These are phyloP conservation scores for Phaseolus coccineus DNA, from an alignment of 331 rosid species.

Conservation along the genomic window DNA sequence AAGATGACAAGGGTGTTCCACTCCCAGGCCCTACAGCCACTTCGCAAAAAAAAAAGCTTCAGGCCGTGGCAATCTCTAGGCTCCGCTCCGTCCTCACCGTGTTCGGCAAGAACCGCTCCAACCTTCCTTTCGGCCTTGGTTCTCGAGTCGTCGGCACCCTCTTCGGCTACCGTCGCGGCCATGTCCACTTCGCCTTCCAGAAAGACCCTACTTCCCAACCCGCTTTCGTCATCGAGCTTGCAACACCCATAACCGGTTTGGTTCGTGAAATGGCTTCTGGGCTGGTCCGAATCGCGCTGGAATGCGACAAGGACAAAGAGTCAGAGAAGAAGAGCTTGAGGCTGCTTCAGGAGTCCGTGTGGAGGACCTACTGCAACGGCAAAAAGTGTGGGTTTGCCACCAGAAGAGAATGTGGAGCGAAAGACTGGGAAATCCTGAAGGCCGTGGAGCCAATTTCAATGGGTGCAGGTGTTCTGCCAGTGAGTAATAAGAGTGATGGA, in stretches of 20 bases:
- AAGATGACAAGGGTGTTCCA: slow-evolving; percentile 26
- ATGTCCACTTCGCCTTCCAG: slow-evolving; percentile 88
- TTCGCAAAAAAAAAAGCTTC: slow-evolving; percentile 64
- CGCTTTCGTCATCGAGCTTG: slow-evolving; percentile 85
- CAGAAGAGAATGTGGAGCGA: slow-evolving; percentile 79
- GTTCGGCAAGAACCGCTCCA: slow-evolving; percentile 68
- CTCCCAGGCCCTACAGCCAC: slow-evolving; percentile 4
- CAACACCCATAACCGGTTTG: slow-evolving; percentile 87
- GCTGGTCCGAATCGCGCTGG: slow-evolving; percentile 86
- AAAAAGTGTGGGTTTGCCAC: slow-evolving; percentile 88
- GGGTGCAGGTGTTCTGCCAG: slow-evolving; percentile 95
- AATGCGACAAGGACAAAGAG: slow-evolving; percentile 72
- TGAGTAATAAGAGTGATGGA: slow-evolving; percentile 38
- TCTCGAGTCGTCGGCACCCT: slow-evolving; percentile 84
- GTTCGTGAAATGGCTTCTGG: slow-evolving; percentile 98
- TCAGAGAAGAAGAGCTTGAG: slow-evolving; percentile 58
- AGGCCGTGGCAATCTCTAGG: slow-evolving; percentile 67
- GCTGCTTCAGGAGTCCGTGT: slow-evolving; percentile 74
- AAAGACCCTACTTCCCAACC: slow-evolving; percentile 76
- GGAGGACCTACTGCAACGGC: slow-evolving; percentile 94
- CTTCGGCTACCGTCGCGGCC: slow-evolving; percentile 82
- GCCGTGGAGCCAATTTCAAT: slow-evolving; percentile 91
- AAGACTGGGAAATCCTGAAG: slow-evolving; percentile 82
- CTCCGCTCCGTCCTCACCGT: slow-evolving; percentile 73
- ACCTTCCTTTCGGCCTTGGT: slow-evolving; percentile 65